A percentile compares a stretch with the other conserved stretches of the same genome.
Evolutionary conservation across 2,329 filamentous ascomycete genomes (phyloP).

Genomic region (Zymoseptoria passerinii): DNA sequence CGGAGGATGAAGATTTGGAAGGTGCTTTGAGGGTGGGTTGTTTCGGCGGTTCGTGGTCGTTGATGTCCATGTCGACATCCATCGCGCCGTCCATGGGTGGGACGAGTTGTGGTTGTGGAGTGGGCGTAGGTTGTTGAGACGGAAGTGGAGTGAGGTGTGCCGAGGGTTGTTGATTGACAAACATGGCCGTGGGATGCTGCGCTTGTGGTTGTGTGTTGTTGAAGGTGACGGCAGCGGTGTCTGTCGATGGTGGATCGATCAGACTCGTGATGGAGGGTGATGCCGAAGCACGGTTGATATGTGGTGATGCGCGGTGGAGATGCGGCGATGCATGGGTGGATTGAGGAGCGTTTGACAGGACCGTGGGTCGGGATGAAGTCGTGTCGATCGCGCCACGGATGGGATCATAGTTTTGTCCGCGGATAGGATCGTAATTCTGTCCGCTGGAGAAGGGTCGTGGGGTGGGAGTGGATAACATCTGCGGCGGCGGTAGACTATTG

Average conservation of each 20-base stretch:
- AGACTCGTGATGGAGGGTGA: conserved; percentile 89
- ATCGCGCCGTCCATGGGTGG: conserved; percentile 23
- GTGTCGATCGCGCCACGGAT: conserved; percentile 57
- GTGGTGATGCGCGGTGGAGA: conserved; percentile 48
- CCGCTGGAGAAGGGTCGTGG: conserved; percentile 53
- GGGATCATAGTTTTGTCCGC: conserved; percentile 76
- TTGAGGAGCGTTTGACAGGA: conserved; percentile 17
- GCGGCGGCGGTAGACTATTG: conserved; percentile 35
- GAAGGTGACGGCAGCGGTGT: background rate
- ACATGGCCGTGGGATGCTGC: conserved; percentile 9
- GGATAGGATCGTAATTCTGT: conserved; percentile 83
- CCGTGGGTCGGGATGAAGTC: conserved; percentile 16
- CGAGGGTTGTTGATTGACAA: background rate
- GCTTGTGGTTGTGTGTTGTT: conserved; percentile 18
- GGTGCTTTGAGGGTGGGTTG: conserved; percentile 13
- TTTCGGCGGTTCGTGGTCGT: conserved; percentile 9
- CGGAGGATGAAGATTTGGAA: conserved; percentile 23
- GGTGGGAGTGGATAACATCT: conserved; percentile 29
- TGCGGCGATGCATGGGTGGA: conserved; percentile 34
- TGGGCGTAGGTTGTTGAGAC: conserved; percentile 9
- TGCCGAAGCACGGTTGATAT: conserved; percentile 65
- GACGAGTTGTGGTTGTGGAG: conserved; percentile 3
- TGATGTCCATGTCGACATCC: conserved; percentile 24
- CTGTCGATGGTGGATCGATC: conserved; percentile 58
- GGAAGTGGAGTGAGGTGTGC: conserved; percentile 1